Base-by-base conservation (phyloP, 805 yeast genomes). In the Pichia ethanolica region DNA sequence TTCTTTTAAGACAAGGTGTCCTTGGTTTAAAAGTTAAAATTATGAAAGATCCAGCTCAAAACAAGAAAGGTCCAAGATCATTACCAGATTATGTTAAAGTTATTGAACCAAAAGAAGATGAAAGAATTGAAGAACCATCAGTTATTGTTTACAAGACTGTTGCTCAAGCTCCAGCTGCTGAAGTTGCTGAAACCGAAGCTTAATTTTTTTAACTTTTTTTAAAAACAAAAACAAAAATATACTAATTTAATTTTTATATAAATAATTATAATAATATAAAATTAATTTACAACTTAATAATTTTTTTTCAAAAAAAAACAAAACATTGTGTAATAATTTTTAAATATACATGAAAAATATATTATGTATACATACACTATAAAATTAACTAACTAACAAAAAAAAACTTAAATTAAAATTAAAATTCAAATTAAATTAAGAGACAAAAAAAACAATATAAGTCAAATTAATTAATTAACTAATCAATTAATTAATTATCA, bases 1-100 rank as follows among this genome's bases (percentile, higher is more conserved):
- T 91, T 68, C 82, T 93, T 74, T 86, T 93, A 82, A 90, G 98
- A 83, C 98, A 93, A 81, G 99, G 99, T 89, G 98, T 93, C 62
- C 83, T 93, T 72, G 99, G 99, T 85, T 85, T 93, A 74, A 91
- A 88, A 85, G 98, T 93, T 71, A 93, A 93, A 86, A 93, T 93
- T 73, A 93, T 93, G 99, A 89, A 88, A 74, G 98, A 91, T 83
- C 97, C 98, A 77, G 89, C 91, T 66, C 71, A 81, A 68, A 79
- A 82, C 82, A 83, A 75, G 72, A 65, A 66, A 63, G 96, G 96
- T 77, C 95, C 95, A 78, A 88, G 71, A 72, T 79, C 96, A 53
- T 81, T 90, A 72, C 97, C 97, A 72, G 97, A 90, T 76, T 89
- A 84, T 74, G 97, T 90, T 73, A 79, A 81, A 74, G 85, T 90